phyloP scores from a whole-genome alignment of 306 rosid species.

The Pyrus bretschneideri region DNA sequence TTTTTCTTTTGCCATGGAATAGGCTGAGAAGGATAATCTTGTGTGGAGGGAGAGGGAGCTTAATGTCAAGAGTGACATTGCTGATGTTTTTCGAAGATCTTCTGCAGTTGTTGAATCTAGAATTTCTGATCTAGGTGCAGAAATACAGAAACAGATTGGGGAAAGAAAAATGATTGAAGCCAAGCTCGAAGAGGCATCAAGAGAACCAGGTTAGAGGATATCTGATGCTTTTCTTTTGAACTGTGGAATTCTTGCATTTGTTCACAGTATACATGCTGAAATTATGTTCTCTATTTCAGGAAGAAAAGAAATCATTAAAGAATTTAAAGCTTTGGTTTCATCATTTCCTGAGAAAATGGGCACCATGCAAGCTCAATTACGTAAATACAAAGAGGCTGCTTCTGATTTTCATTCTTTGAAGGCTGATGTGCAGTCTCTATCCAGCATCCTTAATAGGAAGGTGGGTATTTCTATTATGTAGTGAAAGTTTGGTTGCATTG shows the following conservation, averaged over 20 bases:
- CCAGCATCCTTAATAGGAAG: conserved; percentile 75
- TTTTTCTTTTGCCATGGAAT: conserved; percentile 14
- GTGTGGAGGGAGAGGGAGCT: conserved; percentile 85
- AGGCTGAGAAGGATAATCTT: conserved; percentile 93
- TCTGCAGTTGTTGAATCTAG: conserved; percentile 50
- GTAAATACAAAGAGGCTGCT: conserved; percentile 80
- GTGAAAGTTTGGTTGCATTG: conserved; percentile 14
- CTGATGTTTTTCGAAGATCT: conserved; percentile 67
- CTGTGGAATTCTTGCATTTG: not conserved
- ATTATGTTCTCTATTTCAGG: conserved; percentile 48
- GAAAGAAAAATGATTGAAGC: conserved; percentile 52
- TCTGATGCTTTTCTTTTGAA: not conserved
- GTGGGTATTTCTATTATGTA: conserved; percentile 33
- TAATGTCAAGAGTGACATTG: conserved; percentile 67
- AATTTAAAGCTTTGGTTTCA: conserved; percentile 77
- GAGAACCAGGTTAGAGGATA: conserved; percentile 60
- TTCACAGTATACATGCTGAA: not conserved
- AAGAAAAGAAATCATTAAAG: conserved; percentile 75
- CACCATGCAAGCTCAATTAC: conserved; percentile 73
- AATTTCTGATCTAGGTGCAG: conserved; percentile 46
- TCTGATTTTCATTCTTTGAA: conserved; percentile 76
- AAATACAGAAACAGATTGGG: conserved; percentile 60
- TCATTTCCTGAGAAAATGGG: conserved; percentile 94
- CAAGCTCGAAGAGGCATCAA: conserved; percentile 64
- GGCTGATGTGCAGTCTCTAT: conserved; percentile 75